Conservation (phyloP, 2,329 filamentous ascomycete genomes). For the Aureobasidium lini region DNA sequence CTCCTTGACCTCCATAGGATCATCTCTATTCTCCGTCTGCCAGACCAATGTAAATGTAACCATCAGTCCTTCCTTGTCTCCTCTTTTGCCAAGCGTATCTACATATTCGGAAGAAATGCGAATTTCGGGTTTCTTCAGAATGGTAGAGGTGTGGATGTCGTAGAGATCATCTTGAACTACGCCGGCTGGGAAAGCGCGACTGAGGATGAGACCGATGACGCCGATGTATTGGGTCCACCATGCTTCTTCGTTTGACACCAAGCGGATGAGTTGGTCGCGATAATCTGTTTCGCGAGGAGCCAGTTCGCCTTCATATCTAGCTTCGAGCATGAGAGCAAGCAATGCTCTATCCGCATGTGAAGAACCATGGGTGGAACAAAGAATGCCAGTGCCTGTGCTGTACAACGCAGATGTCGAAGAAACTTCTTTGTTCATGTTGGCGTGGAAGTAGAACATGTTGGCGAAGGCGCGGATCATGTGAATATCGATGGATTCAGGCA, state of each 20-base stretch:
- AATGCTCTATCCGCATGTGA: slow-evolving; percentile 62
- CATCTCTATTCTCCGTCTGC: neutral
- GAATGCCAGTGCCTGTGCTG: slow-evolving; percentile 56
- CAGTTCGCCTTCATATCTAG: slow-evolving; percentile 57
- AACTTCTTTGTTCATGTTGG: slow-evolving; percentile 40
- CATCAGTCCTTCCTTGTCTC: neutral
- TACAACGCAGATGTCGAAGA: slow-evolving; percentile 61
- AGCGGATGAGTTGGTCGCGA: neutral
- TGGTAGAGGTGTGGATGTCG: neutral
- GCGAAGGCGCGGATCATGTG: slow-evolving; percentile 45
- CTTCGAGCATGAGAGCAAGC: slow-evolving; percentile 60
- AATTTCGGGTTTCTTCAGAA: slow-evolving; percentile 11
- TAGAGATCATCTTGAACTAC: slow-evolving; percentile 7
- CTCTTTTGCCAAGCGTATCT: slow-evolving; percentile 7
- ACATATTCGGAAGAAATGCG: slow-evolving; percentile 13
- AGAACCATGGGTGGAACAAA: slow-evolving; percentile 60
- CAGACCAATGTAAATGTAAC: slow-evolving; percentile 4
- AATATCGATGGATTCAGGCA: slow-evolving; percentile 23
- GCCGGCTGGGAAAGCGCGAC: slow-evolving; percentile 52
- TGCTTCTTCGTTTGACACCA: slow-evolving; percentile 7
- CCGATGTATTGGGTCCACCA: slow-evolving; percentile 59
- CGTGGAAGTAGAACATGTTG: slow-evolving; percentile 45
- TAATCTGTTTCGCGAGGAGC: slow-evolving; percentile 32
- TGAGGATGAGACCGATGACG: slow-evolving; percentile 47
- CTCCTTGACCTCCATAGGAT: slow-evolving; percentile 19